Base-by-base conservation (phyloP, 2,329 filamentous ascomycete genomes). In the Colletotrichum acutatum region DNA sequence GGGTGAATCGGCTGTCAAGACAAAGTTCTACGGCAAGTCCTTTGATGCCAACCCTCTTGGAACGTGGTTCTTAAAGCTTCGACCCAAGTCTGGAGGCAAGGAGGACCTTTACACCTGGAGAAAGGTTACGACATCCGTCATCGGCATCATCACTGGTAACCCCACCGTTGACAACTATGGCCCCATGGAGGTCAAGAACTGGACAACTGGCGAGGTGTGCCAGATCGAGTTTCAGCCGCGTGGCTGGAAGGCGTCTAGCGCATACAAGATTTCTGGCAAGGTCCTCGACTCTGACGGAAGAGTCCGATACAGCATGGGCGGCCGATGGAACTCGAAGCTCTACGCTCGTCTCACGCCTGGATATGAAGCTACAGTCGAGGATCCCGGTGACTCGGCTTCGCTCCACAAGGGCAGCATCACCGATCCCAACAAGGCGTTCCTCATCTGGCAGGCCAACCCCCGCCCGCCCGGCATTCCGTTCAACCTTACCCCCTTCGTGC, bases 121-220 rank as follows among this genome's bases (percentile, higher is more conserved):
- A 84, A 99, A 99, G 85, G 95, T 98, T 22, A 98, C 95, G 0
- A 97, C 95, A 1, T 97, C 95, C 1, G 97, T 99, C n/a, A 92
- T 98, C 72, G 97, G 97, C 71, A 99, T 99, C 82, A 98, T 99
- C 78, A 98, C 96, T 0, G 97, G 97, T 60, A 98, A 94, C 77
- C 97, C 97, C 0, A 94, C 94, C 0, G 94, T 99, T n/a, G 97
- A 99, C 84, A 98, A 99, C 82, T 98, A 98, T 81, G 97, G 97
- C 1, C 88, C 92, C 0, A 98, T 99, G 94, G 95, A 98, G 81
- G 92, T 99, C 82, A 98, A 95, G 86, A 99, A 99, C 84, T 96
- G 94, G 92, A 97, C 92, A 0, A 99, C 96, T 0, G 96, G 97
- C 66, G 97, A 98, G 82, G 89, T 93, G n/a, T 96, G 94, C 76